These are phyloP conservation scores for Mortierella sp. DNA, from an alignment of 371 early-diverging fungal species.

Conservation along the genomic window DNA sequence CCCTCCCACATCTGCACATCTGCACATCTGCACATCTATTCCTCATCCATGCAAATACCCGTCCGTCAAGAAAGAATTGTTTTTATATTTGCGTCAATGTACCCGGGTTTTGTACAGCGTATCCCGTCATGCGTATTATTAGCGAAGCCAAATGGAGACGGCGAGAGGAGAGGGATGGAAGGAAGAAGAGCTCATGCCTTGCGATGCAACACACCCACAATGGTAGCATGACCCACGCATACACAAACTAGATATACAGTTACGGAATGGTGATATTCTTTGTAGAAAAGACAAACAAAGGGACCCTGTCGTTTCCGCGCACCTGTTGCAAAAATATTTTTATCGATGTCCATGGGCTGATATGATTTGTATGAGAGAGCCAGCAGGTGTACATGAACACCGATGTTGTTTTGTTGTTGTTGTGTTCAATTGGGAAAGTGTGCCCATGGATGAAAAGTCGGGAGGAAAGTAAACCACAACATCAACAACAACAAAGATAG, in stretches of 20 bases:
- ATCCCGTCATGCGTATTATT: constrained; percentile 4
- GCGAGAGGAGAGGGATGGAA: neutral
- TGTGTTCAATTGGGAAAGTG: neutral
- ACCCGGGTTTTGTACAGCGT: neutral
- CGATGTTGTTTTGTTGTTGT: too few species aligned
- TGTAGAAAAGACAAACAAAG: neutral
- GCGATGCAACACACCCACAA: neutral
- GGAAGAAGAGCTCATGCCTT: neutral
- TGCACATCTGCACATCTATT: neutral
- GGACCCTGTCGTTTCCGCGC: neutral
- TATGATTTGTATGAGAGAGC: neutral
- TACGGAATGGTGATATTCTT: neutral
- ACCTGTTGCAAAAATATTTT: neutral
- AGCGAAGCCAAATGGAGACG: neutral
- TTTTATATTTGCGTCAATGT: neutral
- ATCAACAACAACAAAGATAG: too few species aligned
- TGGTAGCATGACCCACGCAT: neutral
- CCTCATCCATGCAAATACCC: neutral
- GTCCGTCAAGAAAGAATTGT: neutral
- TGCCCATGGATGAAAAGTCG: constrained; percentile 2
- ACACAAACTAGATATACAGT: neutral
- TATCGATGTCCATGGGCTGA: constrained; percentile 6
- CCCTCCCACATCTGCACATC: neutral
- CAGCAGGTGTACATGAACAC: neutral
- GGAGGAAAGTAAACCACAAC: neutral